phyloP scores from a whole-genome alignment of 1,284 basidiomycete species.

The Pseudozyma sp. region DNA sequence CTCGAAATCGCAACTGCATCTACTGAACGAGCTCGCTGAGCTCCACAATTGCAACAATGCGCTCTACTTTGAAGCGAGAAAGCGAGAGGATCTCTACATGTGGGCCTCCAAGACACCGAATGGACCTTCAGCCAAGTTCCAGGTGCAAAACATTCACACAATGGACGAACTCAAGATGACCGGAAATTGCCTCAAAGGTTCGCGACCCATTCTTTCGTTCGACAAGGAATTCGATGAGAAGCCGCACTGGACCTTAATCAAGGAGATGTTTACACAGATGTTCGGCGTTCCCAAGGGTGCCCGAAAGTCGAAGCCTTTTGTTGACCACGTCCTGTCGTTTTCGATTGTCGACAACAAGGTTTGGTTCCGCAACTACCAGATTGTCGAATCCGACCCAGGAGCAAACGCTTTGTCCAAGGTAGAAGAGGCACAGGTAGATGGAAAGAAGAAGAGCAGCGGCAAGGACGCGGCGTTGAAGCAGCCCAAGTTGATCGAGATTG shows the following conservation, averaged over 20 bases:
- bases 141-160: slow-evolving; percentile 98
- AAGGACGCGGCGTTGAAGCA: slow-evolving; percentile 35
- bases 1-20: slow-evolving; percentile 92
- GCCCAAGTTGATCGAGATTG: slow-evolving; percentile 74
- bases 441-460: slow-evolving; percentile 37
- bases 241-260: slow-evolving; percentile 88
- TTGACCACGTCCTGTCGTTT: slow-evolving; percentile 97
- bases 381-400: slow-evolving; percentile 75
- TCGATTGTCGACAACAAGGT: slow-evolving; percentile 95
- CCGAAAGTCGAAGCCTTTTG: slow-evolving; percentile 92
- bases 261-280: slow-evolving; percentile 95
- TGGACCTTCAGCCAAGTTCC: slow-evolving; percentile 95
- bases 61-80: slow-evolving; percentile 94
- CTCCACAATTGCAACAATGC: slow-evolving; percentile 98
- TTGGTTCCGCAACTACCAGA: slow-evolving; percentile 99
- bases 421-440: slow-evolving; percentile 72
- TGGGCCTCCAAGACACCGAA: slow-evolving; percentile 98
- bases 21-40: slow-evolving; percentile 96
- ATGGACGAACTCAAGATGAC: slow-evolving; percentile 99
- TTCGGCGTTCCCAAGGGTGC: slow-evolving; percentile 93
- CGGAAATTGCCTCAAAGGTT: slow-evolving; percentile 97
- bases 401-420: slow-evolving; percentile 57
- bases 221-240: slow-evolving; percentile 89
- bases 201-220: slow-evolving; percentile 90
- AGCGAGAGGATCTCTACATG: slow-evolving; percentile 89